Evolutionary conservation across 164 flowering plant genomes (phyloP).

Genomic region (Tinospora cordifolia): DNA sequence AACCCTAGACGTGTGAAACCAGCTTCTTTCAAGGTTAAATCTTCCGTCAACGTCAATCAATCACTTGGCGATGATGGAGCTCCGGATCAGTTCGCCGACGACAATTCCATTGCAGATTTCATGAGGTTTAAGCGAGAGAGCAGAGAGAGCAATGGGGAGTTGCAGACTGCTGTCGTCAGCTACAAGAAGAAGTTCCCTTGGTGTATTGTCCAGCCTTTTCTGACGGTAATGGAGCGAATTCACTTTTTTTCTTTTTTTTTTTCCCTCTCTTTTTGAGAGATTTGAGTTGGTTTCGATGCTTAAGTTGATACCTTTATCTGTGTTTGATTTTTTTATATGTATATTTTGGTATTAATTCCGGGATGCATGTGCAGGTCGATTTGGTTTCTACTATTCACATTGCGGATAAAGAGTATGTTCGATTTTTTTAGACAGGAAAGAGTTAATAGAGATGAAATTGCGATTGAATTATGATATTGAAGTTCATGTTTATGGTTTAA

Average conservation of each 20-base stretch:
- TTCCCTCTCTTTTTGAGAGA: background rate
- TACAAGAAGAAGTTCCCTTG: conserved; percentile 83
- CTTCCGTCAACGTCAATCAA: conserved; percentile 16
- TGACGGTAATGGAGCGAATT: conserved; percentile 38
- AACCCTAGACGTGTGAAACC: conserved; percentile 5
- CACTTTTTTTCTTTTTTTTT: background rate
- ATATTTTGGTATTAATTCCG: background rate
- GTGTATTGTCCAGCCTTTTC: conserved; percentile 70
- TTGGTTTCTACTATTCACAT: conserved; percentile 96
- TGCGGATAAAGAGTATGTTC: conserved; percentile 84
- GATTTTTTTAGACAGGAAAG: background rate
- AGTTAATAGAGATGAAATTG: too few relatives aligned
- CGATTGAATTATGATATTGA: background rate
- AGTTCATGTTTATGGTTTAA: background rate
- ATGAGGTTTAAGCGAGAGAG: conserved; percentile 57
- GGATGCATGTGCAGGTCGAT: conserved; percentile 61
- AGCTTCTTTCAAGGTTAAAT: conserved; percentile 11
- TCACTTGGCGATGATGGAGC: conserved; percentile 34
- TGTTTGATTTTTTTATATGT: background rate
- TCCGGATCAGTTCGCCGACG: conserved; percentile 41
- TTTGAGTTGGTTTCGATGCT: background rate
- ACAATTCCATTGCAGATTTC: conserved; percentile 82
- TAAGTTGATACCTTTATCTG: background rate
- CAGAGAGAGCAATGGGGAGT: conserved; percentile 33
- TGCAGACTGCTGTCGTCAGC: conserved; percentile 89